Evolutionary conservation across 495 filamentous ascomycete genomes (phyloP).

Genomic region (Neurospora intermedia): DNA sequence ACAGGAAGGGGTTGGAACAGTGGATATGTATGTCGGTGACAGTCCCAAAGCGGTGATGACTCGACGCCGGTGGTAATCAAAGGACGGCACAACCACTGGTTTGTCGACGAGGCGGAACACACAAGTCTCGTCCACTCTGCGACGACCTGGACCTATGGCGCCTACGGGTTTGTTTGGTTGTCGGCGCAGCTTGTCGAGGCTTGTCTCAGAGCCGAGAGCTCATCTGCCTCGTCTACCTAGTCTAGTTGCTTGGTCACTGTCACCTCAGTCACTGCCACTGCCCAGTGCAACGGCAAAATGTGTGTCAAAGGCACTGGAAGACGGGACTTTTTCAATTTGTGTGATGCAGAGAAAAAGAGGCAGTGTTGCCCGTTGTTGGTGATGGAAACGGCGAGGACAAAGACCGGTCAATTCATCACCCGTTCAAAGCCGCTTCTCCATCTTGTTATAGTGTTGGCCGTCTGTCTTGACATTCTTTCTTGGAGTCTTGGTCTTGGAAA

Average conservation of each 20-base stretch:
- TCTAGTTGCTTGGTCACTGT: neutral
- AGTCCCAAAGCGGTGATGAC: neutral
- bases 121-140: neutral
- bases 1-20: neutral
- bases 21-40: neutral
- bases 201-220: neutral
- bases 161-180: neutral
- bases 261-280: neutral
- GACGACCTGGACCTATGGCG: neutral
- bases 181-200: neutral
- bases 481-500: neutral
- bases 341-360: neutral
- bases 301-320: neutral
- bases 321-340: neutral
- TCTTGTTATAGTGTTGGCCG: neutral
- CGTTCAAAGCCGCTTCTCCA: neutral
- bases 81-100: neutral
- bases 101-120: neutral
- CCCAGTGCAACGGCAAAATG: neutral
- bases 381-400: neutral
- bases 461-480: neutral
- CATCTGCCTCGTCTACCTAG: neutral
- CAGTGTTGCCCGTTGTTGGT: neutral
- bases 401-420: neutral
- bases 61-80: neutral